These are phyloP conservation scores for Acanthamoeba lugdunensis DNA, from an alignment of 208 protist genomes.

Conservation along the genomic window DNA sequence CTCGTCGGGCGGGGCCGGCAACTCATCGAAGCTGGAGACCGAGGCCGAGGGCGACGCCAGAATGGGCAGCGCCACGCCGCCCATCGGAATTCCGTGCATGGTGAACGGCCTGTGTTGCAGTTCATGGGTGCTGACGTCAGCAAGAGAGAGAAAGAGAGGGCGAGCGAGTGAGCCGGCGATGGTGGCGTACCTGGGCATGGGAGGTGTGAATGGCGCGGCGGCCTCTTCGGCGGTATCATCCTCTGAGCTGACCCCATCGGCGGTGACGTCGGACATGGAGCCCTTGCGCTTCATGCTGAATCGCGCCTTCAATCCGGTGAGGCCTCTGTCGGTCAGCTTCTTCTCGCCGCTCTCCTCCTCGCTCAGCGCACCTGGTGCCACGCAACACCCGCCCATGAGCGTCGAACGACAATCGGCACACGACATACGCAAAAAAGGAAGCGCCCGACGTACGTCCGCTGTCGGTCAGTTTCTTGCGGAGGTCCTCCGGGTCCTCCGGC, in stretches of 20 bases:
- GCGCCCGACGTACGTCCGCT: neutral
- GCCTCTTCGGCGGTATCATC: constrained; percentile 27
- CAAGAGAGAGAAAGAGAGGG: neutral
- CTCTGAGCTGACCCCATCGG: neutral
- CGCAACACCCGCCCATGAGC: neutral
- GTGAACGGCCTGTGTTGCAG: neutral
- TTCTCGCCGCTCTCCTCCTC: constrained; percentile 57
- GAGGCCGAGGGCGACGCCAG: neutral
- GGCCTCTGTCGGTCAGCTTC: constrained; percentile 6
- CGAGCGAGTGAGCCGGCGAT: neutral
- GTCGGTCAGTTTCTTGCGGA: constrained; percentile 34
- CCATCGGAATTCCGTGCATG: constrained; percentile 35
- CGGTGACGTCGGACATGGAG: constrained; percentile 16
- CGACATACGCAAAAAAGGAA: neutral
- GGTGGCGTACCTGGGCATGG: neutral
- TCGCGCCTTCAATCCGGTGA: neutral
- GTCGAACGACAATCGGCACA: neutral
- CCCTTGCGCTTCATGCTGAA: constrained; percentile 52
- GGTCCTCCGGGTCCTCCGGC: neutral
- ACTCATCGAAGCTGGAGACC: neutral
- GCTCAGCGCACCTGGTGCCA: neutral
- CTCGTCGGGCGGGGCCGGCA: constrained; percentile 54
- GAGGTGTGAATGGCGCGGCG: neutral
- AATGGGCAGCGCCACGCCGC: constrained; percentile 36
- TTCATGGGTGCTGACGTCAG: neutral